phyloP scores from a whole-genome alignment of 305 asterid species.

The Plantago lanceolata region DNA sequence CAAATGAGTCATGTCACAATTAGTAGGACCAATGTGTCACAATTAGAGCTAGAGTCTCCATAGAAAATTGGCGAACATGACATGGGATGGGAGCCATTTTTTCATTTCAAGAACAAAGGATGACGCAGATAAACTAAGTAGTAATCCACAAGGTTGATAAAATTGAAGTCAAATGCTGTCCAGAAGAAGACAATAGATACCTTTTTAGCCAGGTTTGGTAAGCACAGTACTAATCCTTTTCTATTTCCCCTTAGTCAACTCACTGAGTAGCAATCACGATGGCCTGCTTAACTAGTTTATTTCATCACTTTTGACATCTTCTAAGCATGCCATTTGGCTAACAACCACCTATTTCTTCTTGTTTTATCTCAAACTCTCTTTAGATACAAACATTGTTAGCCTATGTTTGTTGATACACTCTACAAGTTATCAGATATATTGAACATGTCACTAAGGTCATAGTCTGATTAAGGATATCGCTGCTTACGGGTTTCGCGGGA shows the following conservation, averaged over 20 bases:
- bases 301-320: not conserved
- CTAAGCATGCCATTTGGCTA: not conserved
- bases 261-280: constrained; percentile 34
- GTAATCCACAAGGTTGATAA: constrained; percentile 4
- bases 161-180: constrained; percentile 36
- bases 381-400: not conserved
- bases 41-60: not conserved
- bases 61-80: not conserved
- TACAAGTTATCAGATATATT: too few relatives aligned
- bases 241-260: constrained; percentile 31
- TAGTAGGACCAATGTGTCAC: constrained; percentile 4
- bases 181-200: constrained; percentile 34
- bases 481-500: not conserved
- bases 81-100: constrained; percentile 33
- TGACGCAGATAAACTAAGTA: constrained; percentile 16
- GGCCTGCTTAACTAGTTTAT: constrained; percentile 32
- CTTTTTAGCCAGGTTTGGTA: constrained; percentile 28
- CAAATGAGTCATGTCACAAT: constrained; percentile 14
- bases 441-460: too few relatives aligned
- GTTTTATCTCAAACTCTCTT: too few relatives aligned
- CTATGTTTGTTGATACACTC: too few relatives aligned
- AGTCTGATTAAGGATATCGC: not conserved
- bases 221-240: constrained; percentile 19
- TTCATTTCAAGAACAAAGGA: constrained; percentile 9
- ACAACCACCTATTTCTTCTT: not conserved